phyloP scores from a whole-genome alignment of 805 yeast species.

The Saturnispora halmiae region DNA sequence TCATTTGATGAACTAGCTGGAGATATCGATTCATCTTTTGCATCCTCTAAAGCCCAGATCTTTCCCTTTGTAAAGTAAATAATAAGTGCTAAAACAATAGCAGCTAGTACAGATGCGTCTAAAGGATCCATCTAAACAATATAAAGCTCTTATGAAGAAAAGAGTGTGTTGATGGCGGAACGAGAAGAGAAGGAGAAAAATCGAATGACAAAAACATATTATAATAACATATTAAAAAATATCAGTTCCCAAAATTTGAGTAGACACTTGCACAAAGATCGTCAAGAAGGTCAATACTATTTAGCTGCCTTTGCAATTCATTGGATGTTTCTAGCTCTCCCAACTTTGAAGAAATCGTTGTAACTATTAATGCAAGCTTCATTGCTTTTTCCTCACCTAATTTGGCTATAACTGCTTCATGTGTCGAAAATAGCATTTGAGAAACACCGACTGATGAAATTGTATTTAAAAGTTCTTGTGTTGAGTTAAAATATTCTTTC shows the following conservation, averaged over 20 bases:
- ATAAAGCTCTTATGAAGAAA: not conserved
- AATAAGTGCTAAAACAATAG: conserved; percentile 53
- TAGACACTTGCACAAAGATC: conserved; percentile 87
- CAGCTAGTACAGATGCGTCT: conserved; percentile 60
- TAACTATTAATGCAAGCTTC: conserved; percentile 63
- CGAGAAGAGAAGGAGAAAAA: conserved; percentile 2
- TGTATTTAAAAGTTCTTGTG: conserved; percentile 27
- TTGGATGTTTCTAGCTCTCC: conserved; percentile 28
- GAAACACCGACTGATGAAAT: conserved; percentile 38
- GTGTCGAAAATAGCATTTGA: conserved; percentile 34
- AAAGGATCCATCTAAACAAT: conserved; percentile 54
- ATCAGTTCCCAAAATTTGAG: conserved; percentile 49
- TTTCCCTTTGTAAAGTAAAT: conserved; percentile 61
- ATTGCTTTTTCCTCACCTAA: conserved; percentile 16
- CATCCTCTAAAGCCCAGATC: conserved; percentile 32
- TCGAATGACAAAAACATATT: not conserved
- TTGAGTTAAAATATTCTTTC: conserved; percentile 22
- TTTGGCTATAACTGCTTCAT: not conserved
- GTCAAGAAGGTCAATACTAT: conserved; percentile 55
- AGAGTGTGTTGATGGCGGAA: conserved; percentile 3
- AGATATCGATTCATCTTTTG: conserved; percentile 19
- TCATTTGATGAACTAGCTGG: conserved; percentile 40
- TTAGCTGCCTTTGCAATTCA: conserved; percentile 31
- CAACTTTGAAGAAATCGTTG: conserved; percentile 59
- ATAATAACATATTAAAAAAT: not conserved